Base-by-base conservation (phyloP, 2,329 filamentous ascomycete genomes). In the Apiospora hydei region DNA sequence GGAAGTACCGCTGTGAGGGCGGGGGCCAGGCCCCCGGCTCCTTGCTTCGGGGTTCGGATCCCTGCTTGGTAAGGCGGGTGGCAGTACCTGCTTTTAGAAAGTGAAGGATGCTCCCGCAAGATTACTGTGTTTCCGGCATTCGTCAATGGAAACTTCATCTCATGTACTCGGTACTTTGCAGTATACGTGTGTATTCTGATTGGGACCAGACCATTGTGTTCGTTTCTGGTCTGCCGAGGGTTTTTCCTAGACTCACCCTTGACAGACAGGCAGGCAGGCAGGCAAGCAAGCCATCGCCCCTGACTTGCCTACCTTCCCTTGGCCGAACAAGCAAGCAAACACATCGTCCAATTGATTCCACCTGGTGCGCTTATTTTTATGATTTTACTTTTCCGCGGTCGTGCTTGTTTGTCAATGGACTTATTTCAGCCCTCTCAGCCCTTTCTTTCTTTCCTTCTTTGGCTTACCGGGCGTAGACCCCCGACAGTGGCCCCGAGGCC, bases 291-390 rank as follows among this genome's bases (percentile, higher is more conserved):
- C 49, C 21, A 4, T 30, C 30, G 34, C 18, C 34, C 34, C 34
- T 64, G 57, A 10, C 21, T 64, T 64, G 21, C 34, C 57, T 49
- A 49, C 18, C 18, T 49, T n/a, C 46, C 46, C 46, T 49, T n/a
- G 46, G n/a, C 46, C 46, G 49, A 51, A 51, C 49, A 51, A 51
- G 49, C 49, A 51, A 51, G 21, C 49, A 51, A 24, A n/a, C 18
- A 49, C 46, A n/a, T n/a, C 21, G 7, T n/a, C 6, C 21, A 7
- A n/a, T n/a, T 10, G 18, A 49, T 49, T 49, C 46, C 46, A n/a
- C 46, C 18, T 49, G 18, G n/a, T 46, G 44, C 41, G 41, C 41
- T 43, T 43, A 43, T n/a, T 49, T 49, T 49, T 10, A n/a, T 47
- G 16, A 47, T n/a, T 10, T n/a, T 16, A 51, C n/a, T 53, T 14